A percentile compares a stretch with the other conserved stretches of the same genome.
phyloP scores from a whole-genome alignment of 2,329 filamentous ascomycete genomes.

The Aspergillus versicolor region DNA sequence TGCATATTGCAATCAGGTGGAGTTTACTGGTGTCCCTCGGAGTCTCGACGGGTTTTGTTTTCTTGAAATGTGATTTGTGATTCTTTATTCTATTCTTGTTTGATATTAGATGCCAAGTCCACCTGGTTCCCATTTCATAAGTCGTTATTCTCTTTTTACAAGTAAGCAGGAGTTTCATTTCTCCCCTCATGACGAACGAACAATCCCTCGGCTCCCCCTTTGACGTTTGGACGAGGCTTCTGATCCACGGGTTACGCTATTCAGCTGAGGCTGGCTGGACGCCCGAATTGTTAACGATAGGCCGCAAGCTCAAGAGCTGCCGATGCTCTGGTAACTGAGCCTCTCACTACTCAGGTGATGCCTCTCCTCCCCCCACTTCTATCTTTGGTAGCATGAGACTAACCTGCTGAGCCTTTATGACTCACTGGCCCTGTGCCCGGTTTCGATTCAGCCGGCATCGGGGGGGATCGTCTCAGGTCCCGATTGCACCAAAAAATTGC shows the following conservation, averaged over 20 bases:
- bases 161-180: background rate
- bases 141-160: background rate
- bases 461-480: background rate
- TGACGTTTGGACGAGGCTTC: background rate
- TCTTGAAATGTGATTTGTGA: background rate
- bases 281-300: background rate
- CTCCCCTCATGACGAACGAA: background rate
- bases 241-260: background rate
- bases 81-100: background rate
- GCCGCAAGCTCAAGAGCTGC: too few relatives aligned
- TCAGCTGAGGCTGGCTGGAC: background rate
- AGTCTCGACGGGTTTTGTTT: conserved; percentile 1
- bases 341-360: conserved; percentile 2
- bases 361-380: background rate
- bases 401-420: background rate
- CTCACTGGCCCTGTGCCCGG: background rate
- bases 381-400: background rate
- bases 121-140: background rate
- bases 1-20: conserved; percentile 2
- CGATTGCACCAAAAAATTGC: background rate
- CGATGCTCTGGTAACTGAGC: too few relatives aligned
- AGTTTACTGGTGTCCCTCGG: conserved; percentile 6
- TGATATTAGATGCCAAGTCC: background rate
- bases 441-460: background rate
- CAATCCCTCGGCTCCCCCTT: background rate